Percentiles rank a stretch among this genome's conserved stretches.
phyloP scores from a whole-genome alignment of 352 stramenopile genomes.

The Pythium volutum region DNA sequence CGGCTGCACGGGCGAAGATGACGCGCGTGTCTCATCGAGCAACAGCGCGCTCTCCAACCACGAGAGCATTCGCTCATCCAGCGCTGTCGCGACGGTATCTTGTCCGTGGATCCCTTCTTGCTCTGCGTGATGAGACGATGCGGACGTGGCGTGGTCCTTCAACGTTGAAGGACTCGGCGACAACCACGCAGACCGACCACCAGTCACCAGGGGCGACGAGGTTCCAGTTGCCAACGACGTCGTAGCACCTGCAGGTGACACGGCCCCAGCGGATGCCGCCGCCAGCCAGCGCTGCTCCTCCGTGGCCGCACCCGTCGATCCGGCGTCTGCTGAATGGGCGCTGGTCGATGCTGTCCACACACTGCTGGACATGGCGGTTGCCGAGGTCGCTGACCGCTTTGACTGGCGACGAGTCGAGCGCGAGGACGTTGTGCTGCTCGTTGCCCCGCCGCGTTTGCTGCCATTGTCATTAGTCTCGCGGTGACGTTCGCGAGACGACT shows the following conservation, averaged over 20 bases:
- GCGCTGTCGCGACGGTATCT: not conserved
- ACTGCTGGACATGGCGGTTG: not conserved
- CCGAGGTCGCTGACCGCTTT: not conserved
- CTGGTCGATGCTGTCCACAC: not conserved
- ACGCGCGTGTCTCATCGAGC: constrained; percentile 19
- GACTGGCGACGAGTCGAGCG: not conserved
- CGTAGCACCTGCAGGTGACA: not conserved
- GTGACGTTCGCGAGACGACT: not conserved
- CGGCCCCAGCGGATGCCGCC: constrained; percentile 11
- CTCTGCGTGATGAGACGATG: constrained; percentile 5
- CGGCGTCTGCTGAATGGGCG: not conserved
- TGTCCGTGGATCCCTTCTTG: not conserved
- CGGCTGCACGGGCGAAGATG: not conserved
- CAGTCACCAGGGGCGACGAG: not conserved
- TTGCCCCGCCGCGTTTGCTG: not conserved
- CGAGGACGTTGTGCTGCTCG: not conserved
- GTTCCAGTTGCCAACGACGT: not conserved
- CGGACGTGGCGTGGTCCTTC: not conserved
- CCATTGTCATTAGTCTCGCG: not conserved
- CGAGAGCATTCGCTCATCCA: constrained; percentile 23
- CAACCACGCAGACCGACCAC: not conserved
- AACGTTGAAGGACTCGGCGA: not conserved
- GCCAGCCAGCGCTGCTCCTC: constrained; percentile 19
- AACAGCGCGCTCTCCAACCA: constrained; percentile 23
- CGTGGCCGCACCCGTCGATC: not conserved